Evolutionary conservation across 164 flowering plant species (phyloP).

Genomic region (Taxillus chinensis): DNA sequence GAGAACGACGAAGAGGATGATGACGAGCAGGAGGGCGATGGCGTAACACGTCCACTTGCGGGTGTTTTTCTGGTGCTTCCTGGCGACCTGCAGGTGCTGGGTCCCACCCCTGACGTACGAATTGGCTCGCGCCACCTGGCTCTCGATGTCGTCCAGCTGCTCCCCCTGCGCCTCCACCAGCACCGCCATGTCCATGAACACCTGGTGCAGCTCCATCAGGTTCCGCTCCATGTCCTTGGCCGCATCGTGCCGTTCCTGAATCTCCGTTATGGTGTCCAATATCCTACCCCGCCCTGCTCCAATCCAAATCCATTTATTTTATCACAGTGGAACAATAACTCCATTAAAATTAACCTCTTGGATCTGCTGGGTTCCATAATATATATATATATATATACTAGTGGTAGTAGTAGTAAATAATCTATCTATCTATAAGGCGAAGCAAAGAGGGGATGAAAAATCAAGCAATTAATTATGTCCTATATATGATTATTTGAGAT

Average conservation of each 20-base stretch:
- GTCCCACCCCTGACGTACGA: slow-evolving; percentile 36
- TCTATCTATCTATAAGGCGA: too few relatives aligned
- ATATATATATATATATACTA: too few relatives aligned
- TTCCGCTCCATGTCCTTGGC: slow-evolving; percentile 54
- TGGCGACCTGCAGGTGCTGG: slow-evolving; percentile 24
- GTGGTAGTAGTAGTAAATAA: too few relatives aligned
- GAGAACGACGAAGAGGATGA: slow-evolving; percentile 36
- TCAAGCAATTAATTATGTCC: too few relatives aligned
- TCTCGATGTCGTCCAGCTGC: slow-evolving; percentile 56
- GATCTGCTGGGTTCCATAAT: too few relatives aligned
- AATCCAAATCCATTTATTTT: too few relatives aligned
- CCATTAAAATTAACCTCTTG: too few relatives aligned
- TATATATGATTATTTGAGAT: too few relatives aligned
- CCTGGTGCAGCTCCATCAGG: slow-evolving; percentile 50
- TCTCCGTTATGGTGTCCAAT: slow-evolving; percentile 49
- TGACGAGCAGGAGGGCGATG: slow-evolving; percentile 26
- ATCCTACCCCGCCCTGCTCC: slow-evolving; percentile 30
- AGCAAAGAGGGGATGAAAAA: too few relatives aligned
- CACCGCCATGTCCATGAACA: slow-evolving; percentile 59
- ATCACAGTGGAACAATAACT: neutral
- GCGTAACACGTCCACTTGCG: slow-evolving; percentile 40
- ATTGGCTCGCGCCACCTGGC: slow-evolving; percentile 39
- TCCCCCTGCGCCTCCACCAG: slow-evolving; percentile 48
- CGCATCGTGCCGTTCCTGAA: slow-evolving; percentile 59
- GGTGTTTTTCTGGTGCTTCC: slow-evolving; percentile 31